phyloP scores from a whole-genome alignment of 2,329 filamentous ascomycete genomes.

The Thielaviopsis musarum region DNA sequence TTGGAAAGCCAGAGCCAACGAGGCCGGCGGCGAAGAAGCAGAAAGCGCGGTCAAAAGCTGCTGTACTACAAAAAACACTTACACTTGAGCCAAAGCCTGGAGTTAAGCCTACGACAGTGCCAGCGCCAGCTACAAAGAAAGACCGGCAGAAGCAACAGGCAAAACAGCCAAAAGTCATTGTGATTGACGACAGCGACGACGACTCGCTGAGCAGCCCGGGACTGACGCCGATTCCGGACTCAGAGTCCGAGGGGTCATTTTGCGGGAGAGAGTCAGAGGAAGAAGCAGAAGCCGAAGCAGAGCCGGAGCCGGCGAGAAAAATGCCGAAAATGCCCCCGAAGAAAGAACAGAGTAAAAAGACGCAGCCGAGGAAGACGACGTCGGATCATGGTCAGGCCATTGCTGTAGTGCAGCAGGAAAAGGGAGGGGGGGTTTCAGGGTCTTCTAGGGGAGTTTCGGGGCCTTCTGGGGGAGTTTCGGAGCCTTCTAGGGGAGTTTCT shows the following conservation, averaged over 20 bases:
- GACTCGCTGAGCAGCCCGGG: neutral
- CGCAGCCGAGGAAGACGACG: neutral
- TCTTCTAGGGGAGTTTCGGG: no score
- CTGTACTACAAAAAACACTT: neutral
- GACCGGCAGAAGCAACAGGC: neutral
- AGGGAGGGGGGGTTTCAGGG: neutral
- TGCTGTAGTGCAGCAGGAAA: neutral
- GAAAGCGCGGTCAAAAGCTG: conserved; percentile 1
- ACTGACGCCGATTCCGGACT: no score
- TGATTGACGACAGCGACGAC: neutral
- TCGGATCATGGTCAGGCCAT: neutral
- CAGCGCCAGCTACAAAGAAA: neutral
- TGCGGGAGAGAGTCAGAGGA: neutral
- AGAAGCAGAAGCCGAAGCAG: neutral
- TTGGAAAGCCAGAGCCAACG: neutral
- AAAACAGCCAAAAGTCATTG: neutral
- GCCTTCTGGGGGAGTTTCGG: neutral
- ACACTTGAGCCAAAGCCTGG: neutral
- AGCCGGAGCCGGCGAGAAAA: neutral
- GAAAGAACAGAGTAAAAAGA: neutral
- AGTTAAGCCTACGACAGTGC: neutral
- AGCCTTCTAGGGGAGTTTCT: neutral
- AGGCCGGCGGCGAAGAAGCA: conserved; percentile 2
- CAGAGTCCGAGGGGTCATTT: neutral
- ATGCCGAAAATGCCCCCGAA: neutral